Evolutionary conservation across 306 rosid species (phyloP).

Genomic region (Spatholobus suberectus): DNA sequence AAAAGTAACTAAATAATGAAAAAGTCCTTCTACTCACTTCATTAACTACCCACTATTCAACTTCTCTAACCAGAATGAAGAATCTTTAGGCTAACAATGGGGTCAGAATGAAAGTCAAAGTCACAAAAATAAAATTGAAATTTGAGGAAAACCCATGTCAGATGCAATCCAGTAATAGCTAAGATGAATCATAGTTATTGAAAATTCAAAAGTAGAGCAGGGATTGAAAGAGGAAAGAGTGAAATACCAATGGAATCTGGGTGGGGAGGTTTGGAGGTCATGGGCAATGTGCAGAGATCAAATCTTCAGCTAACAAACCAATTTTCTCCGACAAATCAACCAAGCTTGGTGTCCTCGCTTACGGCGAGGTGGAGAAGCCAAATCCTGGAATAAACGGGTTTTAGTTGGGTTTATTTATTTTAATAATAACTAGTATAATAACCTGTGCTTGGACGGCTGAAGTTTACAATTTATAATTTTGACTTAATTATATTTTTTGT

Average conservation of each 20-base stretch:
- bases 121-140: conserved; percentile 11
- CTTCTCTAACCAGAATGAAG: not conserved
- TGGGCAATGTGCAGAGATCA: conserved; percentile 16
- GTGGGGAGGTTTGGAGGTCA: conserved; percentile 33
- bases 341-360: not conserved
- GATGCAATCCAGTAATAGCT: not conserved
- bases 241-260: conserved; percentile 38
- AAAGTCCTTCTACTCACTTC: not conserved
- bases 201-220: not conserved
- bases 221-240: not conserved
- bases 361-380: not conserved
- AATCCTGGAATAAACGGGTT: conserved; percentile 32
- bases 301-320: conserved; percentile 16
- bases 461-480: no score
- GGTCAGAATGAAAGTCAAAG: not conserved
- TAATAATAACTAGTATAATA: no score
- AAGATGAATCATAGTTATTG: not conserved
- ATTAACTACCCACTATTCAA: not conserved
- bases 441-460: no score
- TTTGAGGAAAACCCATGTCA: conserved; percentile 16
- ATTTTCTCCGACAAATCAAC: not conserved
- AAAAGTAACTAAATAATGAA: not conserved
- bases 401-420: conserved; percentile 22
- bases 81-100: not conserved
- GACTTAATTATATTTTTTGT: no score